Percentiles rank a stretch among this genome's conserved stretches.
Conservation (phyloP, 2,329 filamentous ascomycete species). For the Shiraia sp. region DNA sequence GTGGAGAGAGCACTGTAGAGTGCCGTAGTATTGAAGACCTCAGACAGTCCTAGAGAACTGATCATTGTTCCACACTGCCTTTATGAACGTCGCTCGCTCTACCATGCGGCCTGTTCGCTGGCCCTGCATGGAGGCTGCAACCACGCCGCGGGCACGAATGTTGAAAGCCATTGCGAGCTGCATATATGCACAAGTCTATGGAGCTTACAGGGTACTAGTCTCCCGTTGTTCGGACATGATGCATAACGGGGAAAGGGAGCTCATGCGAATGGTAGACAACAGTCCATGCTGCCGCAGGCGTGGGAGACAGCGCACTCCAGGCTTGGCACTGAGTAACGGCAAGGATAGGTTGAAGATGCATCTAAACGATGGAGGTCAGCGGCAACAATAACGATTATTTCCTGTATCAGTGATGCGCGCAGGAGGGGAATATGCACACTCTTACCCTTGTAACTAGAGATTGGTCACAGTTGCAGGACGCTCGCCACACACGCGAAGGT, state of each 20-base stretch:
- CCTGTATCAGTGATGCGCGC: too few relatives aligned
- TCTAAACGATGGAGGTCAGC: not conserved
- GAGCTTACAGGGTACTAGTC: slow-evolving; percentile 16
- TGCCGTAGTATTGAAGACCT: slow-evolving; percentile 9
- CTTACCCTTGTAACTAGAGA: too few relatives aligned
- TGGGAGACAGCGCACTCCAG: slow-evolving; percentile 36
- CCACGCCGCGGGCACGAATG: slow-evolving; percentile 21
- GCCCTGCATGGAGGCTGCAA: slow-evolving; percentile 31
- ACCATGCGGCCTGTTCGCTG: slow-evolving; percentile 28
- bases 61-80: slow-evolving; percentile 15
- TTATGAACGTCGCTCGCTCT: slow-evolving; percentile 18
- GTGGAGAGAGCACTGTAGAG: not conserved
- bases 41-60: slow-evolving; percentile 7
- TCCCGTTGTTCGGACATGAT: slow-evolving; percentile 16
- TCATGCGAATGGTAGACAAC: slow-evolving; percentile 16
- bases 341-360: slow-evolving; percentile 9
- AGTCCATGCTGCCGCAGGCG: slow-evolving; percentile 20
- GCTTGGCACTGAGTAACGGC: slow-evolving; percentile 23
- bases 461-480: too few relatives aligned
- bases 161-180: not conserved
- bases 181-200: slow-evolving; percentile 9
- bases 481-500: not conserved
- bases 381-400: not conserved
- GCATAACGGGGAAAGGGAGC: slow-evolving; percentile 21
- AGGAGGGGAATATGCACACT: too few relatives aligned